These are phyloP conservation scores for Pezicula radicicola DNA, from an alignment of 2,329 filamentous ascomycete species.

Conservation along the genomic window DNA sequence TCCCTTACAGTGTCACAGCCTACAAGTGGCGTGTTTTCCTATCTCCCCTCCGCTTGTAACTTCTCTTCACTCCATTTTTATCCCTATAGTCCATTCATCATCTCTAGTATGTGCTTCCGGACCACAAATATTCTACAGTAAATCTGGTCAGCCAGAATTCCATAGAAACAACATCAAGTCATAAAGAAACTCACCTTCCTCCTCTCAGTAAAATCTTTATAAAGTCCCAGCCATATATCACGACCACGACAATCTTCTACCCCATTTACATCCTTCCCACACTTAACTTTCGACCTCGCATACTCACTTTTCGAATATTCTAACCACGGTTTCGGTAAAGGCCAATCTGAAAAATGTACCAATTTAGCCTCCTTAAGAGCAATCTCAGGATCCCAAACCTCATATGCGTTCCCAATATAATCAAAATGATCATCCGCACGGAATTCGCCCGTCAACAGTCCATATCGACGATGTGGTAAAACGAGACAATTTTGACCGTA, in stretches of 20 bases:
- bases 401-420: conserved; percentile 42
- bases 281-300: conserved; percentile 13
- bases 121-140: too few relatives aligned
- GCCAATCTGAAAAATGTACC: conserved; percentile 60
- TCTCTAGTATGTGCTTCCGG: too few relatives aligned
- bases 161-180: not conserved
- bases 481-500: conserved; percentile 40
- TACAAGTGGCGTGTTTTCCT: too few relatives aligned
- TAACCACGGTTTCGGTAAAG: conserved; percentile 58
- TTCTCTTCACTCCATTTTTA: too few relatives aligned
- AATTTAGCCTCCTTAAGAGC: conserved; percentile 49
- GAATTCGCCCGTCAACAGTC: conserved; percentile 55
- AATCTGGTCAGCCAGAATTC: too few relatives aligned
- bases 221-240: conserved; percentile 23
- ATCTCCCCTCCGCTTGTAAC: too few relatives aligned
- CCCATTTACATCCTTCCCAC: conserved; percentile 7
- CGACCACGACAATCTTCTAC: conserved; percentile 18
- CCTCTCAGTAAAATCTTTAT: conserved; percentile 20
- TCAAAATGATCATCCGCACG: conserved; percentile 37
- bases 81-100: too few relatives aligned
- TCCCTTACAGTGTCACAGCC: too few relatives aligned
- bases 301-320: conserved; percentile 30
- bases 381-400: conserved; percentile 48
- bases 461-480: conserved; percentile 53
- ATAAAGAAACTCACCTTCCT: conserved; percentile 12